phyloP scores from a whole-genome alignment of 257 asterid genomes.

The Solanum clarkiae region DNA sequence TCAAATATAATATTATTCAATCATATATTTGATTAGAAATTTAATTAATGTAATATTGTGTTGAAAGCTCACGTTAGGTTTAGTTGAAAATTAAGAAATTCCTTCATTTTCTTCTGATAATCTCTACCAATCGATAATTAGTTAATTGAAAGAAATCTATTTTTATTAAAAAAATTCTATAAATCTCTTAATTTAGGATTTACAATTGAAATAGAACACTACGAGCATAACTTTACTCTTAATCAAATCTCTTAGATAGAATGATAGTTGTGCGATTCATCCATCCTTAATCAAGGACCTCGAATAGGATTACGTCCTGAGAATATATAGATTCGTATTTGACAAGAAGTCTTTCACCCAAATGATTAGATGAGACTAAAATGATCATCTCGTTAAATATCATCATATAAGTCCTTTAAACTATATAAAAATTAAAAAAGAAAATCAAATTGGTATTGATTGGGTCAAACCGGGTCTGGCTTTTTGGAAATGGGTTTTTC shows the following conservation, averaged over 20 bases:
- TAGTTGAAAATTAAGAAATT: too few relatives aligned
- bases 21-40: background rate
- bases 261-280: rapidly evolving
- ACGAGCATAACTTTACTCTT: background rate
- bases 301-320: too few relatives aligned
- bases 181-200: background rate
- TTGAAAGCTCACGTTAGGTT: background rate
- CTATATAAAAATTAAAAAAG: background rate
- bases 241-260: background rate
- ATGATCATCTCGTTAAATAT: background rate
- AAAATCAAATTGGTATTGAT: background rate
- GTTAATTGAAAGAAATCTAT: background rate
- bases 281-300: background rate
- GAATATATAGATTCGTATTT: background rate
- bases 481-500: background rate
- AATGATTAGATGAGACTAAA: background rate
- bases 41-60: background rate
- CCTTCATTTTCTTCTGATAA: background rate
- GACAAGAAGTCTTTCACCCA: background rate
- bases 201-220: background rate
- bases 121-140: background rate
- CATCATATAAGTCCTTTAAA: background rate
- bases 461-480: background rate
- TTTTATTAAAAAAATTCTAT: background rate
- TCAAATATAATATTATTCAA: background rate